Conservation (phyloP, 2,329 filamentous ascomycete genomes). For the Aspergillus ochraceoroseus region DNA sequence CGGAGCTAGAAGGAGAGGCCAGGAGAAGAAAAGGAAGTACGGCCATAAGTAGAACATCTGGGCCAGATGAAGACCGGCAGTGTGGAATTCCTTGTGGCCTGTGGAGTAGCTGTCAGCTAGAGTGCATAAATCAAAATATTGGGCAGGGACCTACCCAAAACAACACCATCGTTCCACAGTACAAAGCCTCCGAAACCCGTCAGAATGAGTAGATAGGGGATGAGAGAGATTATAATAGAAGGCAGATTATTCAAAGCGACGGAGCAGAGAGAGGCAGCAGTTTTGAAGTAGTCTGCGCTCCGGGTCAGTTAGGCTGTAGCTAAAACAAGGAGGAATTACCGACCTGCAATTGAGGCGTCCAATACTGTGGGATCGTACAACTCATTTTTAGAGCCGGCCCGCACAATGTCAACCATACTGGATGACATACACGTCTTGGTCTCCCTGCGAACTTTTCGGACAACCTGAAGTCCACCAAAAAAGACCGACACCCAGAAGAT, state of each 20-base stretch:
- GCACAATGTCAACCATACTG: slow-evolving; percentile 29
- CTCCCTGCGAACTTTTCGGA: slow-evolving; percentile 33
- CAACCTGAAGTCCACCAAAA: slow-evolving; percentile 43
- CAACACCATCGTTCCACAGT: slow-evolving; percentile 81
- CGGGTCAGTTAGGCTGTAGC: slow-evolving; percentile 23
- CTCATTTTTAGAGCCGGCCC: slow-evolving; percentile 35
- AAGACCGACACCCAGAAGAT: slow-evolving; percentile 78
- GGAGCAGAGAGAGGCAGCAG: slow-evolving; percentile 59
- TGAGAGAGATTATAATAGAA: slow-evolving; percentile 37
- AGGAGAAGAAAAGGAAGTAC: slow-evolving; percentile 82
- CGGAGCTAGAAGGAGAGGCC: slow-evolving; percentile 64
- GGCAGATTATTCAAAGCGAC: slow-evolving; percentile 48
- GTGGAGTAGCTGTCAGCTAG: slow-evolving; percentile 1
- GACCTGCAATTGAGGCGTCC: slow-evolving; percentile 50
- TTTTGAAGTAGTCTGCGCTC: slow-evolving; percentile 45
- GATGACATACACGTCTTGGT: slow-evolving; percentile 27
- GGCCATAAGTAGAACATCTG: slow-evolving; percentile 97
- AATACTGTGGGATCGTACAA: slow-evolving; percentile 50
- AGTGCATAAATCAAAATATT: neutral
- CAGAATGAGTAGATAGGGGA: slow-evolving; percentile 59
- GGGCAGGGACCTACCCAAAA: slow-evolving; percentile 60
- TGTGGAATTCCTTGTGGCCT: slow-evolving; percentile 93
- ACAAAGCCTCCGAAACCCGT: slow-evolving; percentile 69
- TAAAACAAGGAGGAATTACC: slow-evolving; percentile 10
- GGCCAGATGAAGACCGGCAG: slow-evolving; percentile 79